These are phyloP conservation scores for Metschnikowia colocasiae DNA, from an alignment of 805 yeast species.

Conservation along the genomic window DNA sequence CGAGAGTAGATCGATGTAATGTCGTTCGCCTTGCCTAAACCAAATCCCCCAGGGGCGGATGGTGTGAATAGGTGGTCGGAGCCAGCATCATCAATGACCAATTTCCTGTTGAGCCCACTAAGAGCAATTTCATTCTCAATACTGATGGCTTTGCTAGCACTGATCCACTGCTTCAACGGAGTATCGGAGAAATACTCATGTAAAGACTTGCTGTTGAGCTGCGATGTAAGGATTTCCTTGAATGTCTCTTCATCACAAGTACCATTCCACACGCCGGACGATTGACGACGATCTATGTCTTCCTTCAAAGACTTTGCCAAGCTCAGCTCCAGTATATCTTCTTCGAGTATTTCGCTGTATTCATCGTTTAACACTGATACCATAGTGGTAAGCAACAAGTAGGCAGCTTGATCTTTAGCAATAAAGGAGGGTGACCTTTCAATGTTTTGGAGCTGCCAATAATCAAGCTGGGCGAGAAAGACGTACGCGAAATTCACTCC, in stretches of 20 bases:
- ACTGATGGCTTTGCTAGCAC: neutral
- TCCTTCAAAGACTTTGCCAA: conserved; percentile 19
- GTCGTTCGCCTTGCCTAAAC: conserved; percentile 40
- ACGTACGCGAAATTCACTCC: conserved; percentile 48
- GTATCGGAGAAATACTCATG: conserved; percentile 27
- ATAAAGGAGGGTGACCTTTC: conserved; percentile 9
- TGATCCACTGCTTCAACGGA: conserved; percentile 29
- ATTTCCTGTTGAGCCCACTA: conserved; percentile 1
- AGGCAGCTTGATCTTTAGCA: conserved; percentile 33
- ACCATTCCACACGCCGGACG: conserved; percentile 26
- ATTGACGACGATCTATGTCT: conserved; percentile 27
- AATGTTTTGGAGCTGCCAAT: conserved; percentile 35
- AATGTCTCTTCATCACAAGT: neutral
- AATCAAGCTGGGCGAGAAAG: conserved; percentile 43
- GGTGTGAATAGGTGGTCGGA: conserved; percentile 8
- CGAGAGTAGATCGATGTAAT: conserved; percentile 41
- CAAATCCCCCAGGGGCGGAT: conserved; percentile 18
- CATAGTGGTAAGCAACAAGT: conserved; percentile 24
- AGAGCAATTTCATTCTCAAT: conserved; percentile 2
- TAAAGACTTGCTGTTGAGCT: conserved; percentile 20
- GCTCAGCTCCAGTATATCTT: conserved; percentile 21
- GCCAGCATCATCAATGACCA: neutral
- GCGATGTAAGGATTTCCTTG: conserved; percentile 1
- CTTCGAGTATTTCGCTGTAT: conserved; percentile 24
- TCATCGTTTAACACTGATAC: conserved; percentile 27